Evolutionary conservation across 352 stramenopile species (phyloP).

Genomic region (Phytopythium helicoides): DNA sequence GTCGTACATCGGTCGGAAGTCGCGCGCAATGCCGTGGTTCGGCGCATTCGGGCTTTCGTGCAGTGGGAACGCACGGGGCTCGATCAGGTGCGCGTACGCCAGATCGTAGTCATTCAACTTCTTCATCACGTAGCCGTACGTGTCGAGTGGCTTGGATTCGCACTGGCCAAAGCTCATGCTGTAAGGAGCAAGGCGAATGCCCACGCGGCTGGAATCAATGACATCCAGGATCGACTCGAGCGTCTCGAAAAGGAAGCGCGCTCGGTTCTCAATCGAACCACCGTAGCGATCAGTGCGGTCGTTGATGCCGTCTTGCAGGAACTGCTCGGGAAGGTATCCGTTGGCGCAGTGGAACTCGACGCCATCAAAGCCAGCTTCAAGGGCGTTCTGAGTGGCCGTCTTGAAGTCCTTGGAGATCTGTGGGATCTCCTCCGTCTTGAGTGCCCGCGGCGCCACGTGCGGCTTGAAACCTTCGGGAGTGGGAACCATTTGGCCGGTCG

Average conservation of each 20-base stretch:
- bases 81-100: constrained; percentile 47
- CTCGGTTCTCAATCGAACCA: constrained; percentile 33
- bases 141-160: constrained; percentile 31
- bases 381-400: constrained; percentile 58
- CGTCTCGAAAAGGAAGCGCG: constrained; percentile 38
- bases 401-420: constrained; percentile 67
- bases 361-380: constrained; percentile 46
- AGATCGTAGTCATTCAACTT: constrained; percentile 42
- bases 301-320: constrained; percentile 79
- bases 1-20: constrained; percentile 44
- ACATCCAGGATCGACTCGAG: constrained; percentile 50
- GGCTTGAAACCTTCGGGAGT: constrained; percentile 32
- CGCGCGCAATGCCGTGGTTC: constrained; percentile 38
- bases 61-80: constrained; percentile 32
- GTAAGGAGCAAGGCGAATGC: too few species aligned
- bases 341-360: constrained; percentile 87
- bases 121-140: constrained; percentile 33
- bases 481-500: constrained; percentile 17
- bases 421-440: constrained; percentile 75
- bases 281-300: constrained; percentile 83
- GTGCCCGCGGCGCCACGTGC: constrained; percentile 43
- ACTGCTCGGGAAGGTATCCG: constrained; percentile 90
- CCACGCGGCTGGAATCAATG: constrained; percentile 28
- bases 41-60: constrained; percentile 28
- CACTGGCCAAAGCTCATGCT: constrained; percentile 37